These are phyloP conservation scores for Wickerhamomyces rabaulensis DNA, from an alignment of 805 yeast species.

Conservation along the genomic window DNA sequence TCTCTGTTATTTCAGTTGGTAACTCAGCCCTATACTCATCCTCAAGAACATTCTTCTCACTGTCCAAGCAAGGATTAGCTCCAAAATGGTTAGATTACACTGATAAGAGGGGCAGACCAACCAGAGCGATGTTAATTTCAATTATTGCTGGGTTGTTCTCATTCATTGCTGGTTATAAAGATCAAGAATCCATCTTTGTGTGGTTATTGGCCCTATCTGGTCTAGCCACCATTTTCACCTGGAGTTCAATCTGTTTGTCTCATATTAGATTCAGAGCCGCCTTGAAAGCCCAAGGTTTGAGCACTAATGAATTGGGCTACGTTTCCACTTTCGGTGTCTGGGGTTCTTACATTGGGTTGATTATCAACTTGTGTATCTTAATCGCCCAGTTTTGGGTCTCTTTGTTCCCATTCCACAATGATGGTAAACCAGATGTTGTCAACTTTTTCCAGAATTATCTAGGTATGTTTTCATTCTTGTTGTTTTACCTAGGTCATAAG, in stretches of 20 bases:
- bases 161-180: slow-evolving; percentile 60
- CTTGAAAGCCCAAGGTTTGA: slow-evolving; percentile 47
- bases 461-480: slow-evolving; percentile 39
- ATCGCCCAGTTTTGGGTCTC: slow-evolving; percentile 66
- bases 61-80: slow-evolving; percentile 67
- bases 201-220: slow-evolving; percentile 65
- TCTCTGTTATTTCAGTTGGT: slow-evolving; percentile 72
- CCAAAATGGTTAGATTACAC: slow-evolving; percentile 49
- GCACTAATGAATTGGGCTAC: slow-evolving; percentile 47
- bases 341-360: slow-evolving; percentile 49
- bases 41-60: slow-evolving; percentile 62
- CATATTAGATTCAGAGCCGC: slow-evolving; percentile 59
- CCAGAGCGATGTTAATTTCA: slow-evolving; percentile 47
- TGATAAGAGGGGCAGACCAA: slow-evolving; percentile 56
- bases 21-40: slow-evolving; percentile 72
- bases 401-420: slow-evolving; percentile 48
- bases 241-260: slow-evolving; percentile 52
- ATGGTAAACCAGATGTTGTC: slow-evolving; percentile 30
- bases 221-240: slow-evolving; percentile 56
- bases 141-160: slow-evolving; percentile 54
- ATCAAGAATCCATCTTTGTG: slow-evolving; percentile 51
- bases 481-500: slow-evolving; percentile 48
- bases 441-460: slow-evolving; percentile 51
- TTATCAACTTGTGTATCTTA: slow-evolving; percentile 44
- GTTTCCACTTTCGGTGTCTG: slow-evolving; percentile 44